These are phyloP conservation scores for Monosporascus sp. DNA, from an alignment of 2,329 filamentous ascomycete species.

Conservation along the genomic window DNA sequence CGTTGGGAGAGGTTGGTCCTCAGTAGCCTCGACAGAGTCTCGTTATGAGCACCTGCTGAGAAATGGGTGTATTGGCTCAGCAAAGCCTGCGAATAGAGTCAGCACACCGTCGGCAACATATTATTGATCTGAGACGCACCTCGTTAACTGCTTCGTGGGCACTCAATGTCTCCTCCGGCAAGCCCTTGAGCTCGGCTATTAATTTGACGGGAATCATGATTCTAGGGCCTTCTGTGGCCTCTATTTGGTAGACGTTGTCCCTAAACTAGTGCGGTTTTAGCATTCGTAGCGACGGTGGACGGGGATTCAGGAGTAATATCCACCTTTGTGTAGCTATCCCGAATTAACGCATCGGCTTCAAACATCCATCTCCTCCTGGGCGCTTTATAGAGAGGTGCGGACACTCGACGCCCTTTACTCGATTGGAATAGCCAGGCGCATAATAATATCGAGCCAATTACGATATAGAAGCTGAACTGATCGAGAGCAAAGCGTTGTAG, in stretches of 20 bases:
- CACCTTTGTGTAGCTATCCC: conserved; percentile 45
- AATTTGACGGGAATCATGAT: conserved; percentile 41
- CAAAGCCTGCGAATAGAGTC: conserved; percentile 34
- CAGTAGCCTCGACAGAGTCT: conserved; percentile 38
- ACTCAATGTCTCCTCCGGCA: conserved; percentile 44
- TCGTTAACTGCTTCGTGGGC: conserved; percentile 44
- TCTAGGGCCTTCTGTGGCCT: conserved; percentile 44
- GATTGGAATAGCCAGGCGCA: conserved; percentile 34
- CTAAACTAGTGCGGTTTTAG: conserved; percentile 33
- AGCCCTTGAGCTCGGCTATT: conserved; percentile 40
- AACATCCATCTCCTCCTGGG: conserved; percentile 47
- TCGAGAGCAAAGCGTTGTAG: not conserved
- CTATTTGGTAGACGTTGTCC: conserved; percentile 45
- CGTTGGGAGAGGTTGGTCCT: conserved; percentile 44
- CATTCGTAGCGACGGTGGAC: not conserved
- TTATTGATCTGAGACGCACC: conserved; percentile 22
- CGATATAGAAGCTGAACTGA: conserved; percentile 36
- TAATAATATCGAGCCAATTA: conserved; percentile 31
- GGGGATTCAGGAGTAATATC: not conserved
- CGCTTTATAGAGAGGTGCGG: conserved; percentile 43
- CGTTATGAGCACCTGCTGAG: conserved; percentile 39
- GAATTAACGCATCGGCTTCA: conserved; percentile 40
- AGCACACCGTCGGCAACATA: not conserved
- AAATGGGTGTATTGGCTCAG: conserved; percentile 48
- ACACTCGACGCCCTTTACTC: conserved; percentile 26